phyloP scores from a whole-genome alignment of 75 land plant species.

The Azolla pinnata region DNA sequence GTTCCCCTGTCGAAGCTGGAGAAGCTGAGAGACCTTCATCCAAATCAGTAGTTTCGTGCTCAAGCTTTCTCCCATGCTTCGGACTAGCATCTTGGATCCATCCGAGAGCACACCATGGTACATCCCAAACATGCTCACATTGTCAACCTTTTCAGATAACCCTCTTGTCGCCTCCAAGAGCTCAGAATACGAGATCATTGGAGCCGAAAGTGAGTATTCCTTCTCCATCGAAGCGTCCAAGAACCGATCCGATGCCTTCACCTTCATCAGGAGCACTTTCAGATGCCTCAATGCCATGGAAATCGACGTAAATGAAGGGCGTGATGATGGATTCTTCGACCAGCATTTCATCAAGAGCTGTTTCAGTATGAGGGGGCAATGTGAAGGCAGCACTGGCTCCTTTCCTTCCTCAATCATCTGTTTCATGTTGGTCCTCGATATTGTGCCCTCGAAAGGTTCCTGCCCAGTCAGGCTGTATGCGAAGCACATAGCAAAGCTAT shows the following conservation, averaged over 20 bases:
- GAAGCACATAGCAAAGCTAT: constrained; percentile 16
- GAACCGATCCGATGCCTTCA: background rate
- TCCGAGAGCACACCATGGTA: constrained; percentile 8
- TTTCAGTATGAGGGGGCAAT: background rate
- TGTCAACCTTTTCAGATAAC: background rate
- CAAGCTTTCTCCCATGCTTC: background rate
- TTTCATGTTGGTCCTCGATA: background rate
- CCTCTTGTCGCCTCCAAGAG: background rate
- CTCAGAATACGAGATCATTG: constrained; percentile 2
- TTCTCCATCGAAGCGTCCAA: background rate
- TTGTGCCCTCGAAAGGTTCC: constrained; percentile 5
- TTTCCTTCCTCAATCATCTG: background rate
- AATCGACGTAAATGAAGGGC: constrained; percentile 3
- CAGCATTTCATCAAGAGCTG: background rate
- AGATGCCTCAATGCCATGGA: background rate
- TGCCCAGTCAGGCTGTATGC: constrained; percentile 6
- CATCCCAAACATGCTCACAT: background rate
- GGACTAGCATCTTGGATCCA: background rate
- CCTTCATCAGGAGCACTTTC: constrained; percentile 1
- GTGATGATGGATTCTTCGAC: background rate
- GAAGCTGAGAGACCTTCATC: background rate
- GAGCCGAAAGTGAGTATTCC: background rate
- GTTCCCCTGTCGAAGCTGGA: background rate
- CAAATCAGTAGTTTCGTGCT: background rate
- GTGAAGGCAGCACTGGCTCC: background rate